Evolutionary conservation across 768 basidiomycete genomes (phyloP).

Genomic region (Termitomyces titanicus): DNA sequence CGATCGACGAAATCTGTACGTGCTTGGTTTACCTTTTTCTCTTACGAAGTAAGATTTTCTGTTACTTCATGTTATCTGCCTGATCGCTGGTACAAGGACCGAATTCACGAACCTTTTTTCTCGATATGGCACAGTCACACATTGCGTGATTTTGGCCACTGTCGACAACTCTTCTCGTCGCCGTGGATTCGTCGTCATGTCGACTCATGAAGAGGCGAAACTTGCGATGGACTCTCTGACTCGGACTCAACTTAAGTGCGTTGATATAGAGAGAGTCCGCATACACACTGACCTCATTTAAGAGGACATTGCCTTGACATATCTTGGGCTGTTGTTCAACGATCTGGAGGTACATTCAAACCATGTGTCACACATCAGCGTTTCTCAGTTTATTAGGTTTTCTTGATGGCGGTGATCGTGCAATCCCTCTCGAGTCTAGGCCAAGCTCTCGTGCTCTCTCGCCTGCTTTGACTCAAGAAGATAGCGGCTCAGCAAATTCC

Average conservation of each 20-base stretch:
- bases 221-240: conserved; percentile 63
- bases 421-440: conserved; percentile 54
- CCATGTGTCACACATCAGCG: neutral
- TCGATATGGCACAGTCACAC: conserved; percentile 62
- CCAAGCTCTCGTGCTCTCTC: conserved; percentile 21
- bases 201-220: conserved; percentile 66
- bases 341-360: conserved; percentile 60
- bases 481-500: conserved; percentile 25
- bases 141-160: conserved; percentile 80
- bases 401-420: conserved; percentile 78
- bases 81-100: conserved; percentile 23
- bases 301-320: conserved; percentile 78
- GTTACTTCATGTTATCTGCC: neutral
- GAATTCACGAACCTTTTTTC: conserved; percentile 65
- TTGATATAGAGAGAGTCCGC: neutral
- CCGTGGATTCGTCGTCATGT: conserved; percentile 84
- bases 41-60: conserved; percentile 58
- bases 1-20: conserved; percentile 79
- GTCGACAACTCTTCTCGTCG: conserved; percentile 81
- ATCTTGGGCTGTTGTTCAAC: conserved; percentile 86
- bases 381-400: conserved; percentile 46
- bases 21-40: conserved; percentile 79
- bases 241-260: conserved; percentile 67
- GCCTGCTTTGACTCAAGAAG: conserved; percentile 15
- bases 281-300: neutral